Evolutionary conservation across 495 filamentous ascomycete genomes (phyloP).

Genomic region (Aspergillus hancockii): DNA sequence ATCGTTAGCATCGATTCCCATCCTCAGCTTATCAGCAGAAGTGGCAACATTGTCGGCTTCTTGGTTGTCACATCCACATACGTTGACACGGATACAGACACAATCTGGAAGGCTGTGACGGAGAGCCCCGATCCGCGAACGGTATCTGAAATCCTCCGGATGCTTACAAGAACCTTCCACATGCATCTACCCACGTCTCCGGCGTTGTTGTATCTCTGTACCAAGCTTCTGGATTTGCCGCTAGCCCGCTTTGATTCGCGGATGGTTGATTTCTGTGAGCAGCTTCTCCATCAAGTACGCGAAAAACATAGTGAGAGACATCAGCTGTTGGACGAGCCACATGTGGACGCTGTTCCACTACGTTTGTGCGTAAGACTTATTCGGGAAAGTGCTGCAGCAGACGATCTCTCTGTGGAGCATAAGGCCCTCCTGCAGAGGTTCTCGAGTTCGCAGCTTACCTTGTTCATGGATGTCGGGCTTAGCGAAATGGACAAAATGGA

Average conservation of each 20-base stretch:
- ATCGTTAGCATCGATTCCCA: constrained; percentile 90
- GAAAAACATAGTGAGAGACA: constrained; percentile 29
- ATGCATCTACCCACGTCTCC: constrained; percentile 52
- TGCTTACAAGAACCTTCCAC: constrained; percentile 67
- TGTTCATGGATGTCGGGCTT: constrained; percentile 54
- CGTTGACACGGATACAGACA: constrained; percentile 68
- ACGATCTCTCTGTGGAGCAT: constrained; percentile 40
- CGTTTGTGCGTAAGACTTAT: constrained; percentile 67
- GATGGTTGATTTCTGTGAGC: constrained; percentile 49
- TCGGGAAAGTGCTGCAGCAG: constrained; percentile 56
- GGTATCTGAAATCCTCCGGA: constrained; percentile 72
- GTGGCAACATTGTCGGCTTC: constrained; percentile 83
- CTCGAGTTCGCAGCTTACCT: constrained; percentile 53
- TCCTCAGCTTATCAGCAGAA: constrained; percentile 79
- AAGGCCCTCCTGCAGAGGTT: constrained; percentile 55
- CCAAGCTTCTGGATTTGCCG: constrained; percentile 70
- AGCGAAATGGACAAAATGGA: constrained; percentile 47
- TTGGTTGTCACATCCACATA: constrained; percentile 81
- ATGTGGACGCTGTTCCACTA: constrained; percentile 40
- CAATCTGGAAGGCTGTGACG: constrained; percentile 81
- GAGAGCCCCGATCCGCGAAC: constrained; percentile 84
- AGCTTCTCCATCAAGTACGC: constrained; percentile 40
- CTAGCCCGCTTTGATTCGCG: constrained; percentile 58
- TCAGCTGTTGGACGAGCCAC: constrained; percentile 18
- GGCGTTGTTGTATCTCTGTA: constrained; percentile 67